Conservation (phyloP, 805 yeast genomes). For the Ogataea paraovalis region DNA sequence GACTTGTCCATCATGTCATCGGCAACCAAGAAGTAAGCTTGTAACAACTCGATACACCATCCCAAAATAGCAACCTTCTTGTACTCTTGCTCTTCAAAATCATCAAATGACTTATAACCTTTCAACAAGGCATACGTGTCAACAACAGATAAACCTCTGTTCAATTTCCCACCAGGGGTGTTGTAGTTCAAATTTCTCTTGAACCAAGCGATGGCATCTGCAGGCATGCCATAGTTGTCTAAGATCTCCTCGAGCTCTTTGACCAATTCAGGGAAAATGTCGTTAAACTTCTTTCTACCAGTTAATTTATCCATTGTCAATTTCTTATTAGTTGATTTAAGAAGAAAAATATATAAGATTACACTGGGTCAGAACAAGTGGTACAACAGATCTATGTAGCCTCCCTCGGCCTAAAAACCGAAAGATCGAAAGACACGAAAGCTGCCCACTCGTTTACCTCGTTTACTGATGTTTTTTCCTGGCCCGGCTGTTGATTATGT, state of each 20-base stretch:
- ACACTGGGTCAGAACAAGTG: no score
- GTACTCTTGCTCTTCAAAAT: slow-evolving; percentile 65
- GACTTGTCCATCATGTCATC: slow-evolving; percentile 98
- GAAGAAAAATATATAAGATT: no score
- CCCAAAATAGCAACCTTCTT: slow-evolving; percentile 84
- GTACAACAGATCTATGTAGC: no score
- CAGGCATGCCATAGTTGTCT: slow-evolving; percentile 71
- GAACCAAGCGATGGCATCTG: slow-evolving; percentile 85
- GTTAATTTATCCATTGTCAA: slow-evolving; percentile 32
- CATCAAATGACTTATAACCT: slow-evolving; percentile 52
- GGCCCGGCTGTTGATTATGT: no score
- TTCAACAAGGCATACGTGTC: slow-evolving; percentile 86
- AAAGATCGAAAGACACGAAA: no score
- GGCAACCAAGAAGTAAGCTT: slow-evolving; percentile 94
- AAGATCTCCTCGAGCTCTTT: slow-evolving; percentile 65
- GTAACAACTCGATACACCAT: slow-evolving; percentile 92
- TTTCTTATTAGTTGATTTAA: no score
- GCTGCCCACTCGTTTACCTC: neutral
- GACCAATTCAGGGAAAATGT: slow-evolving; percentile 72
- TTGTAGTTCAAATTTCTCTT: slow-evolving; percentile 70
- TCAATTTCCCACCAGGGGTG: slow-evolving; percentile 94
- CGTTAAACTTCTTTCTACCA: slow-evolving; percentile 53
- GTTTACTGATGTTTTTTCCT: neutral
- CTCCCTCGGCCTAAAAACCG: no score
- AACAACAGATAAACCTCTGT: slow-evolving; percentile 93